Conservation (phyloP, 805 yeast species). For the Candida chilensis region DNA sequence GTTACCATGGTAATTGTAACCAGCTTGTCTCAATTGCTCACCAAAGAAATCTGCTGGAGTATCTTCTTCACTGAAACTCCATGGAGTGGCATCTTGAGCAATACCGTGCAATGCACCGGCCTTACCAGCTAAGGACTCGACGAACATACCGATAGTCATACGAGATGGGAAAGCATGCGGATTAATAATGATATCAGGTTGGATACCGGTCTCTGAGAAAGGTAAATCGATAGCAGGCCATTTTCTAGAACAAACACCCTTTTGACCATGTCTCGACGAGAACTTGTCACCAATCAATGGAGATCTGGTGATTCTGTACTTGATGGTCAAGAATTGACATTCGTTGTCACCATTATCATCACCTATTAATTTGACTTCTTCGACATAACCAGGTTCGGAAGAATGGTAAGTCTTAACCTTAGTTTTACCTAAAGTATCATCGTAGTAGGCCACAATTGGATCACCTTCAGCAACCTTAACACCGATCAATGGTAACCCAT, state of each 20-base stretch:
- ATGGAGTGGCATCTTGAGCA: slow-evolving; percentile 96
- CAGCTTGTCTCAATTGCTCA: slow-evolving; percentile 78
- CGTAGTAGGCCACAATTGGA: slow-evolving; percentile 88
- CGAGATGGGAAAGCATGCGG: slow-evolving; percentile 99
- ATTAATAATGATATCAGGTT: slow-evolving; percentile 94
- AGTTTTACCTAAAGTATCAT: slow-evolving; percentile 85
- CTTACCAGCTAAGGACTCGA: slow-evolving; percentile 96
- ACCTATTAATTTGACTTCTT: slow-evolving; percentile 87
- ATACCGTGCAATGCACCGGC: slow-evolving; percentile 97
- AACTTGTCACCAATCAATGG: slow-evolving; percentile 97
- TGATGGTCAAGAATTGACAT: slow-evolving; percentile 78
- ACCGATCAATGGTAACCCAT: slow-evolving; percentile 90
- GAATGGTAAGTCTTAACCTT: slow-evolving; percentile 90
- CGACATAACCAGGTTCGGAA: slow-evolving; percentile 88
- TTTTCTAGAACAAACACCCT: slow-evolving; percentile 96
- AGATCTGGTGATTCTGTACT: slow-evolving; percentile 82
- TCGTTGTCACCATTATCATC: slow-evolving; percentile 73
- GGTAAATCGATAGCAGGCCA: slow-evolving; percentile 99
- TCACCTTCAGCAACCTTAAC: slow-evolving; percentile 88
- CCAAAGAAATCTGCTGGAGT: slow-evolving; percentile 98
- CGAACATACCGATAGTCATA: slow-evolving; percentile 99
- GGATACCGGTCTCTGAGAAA: slow-evolving; percentile 91
- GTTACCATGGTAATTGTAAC: slow-evolving; percentile 96
- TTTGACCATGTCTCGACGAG: slow-evolving; percentile 96
- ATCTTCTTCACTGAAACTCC: slow-evolving; percentile 84